Conservation (phyloP, 73 alveolate genomes). For the Diophrys sp. region DNA sequence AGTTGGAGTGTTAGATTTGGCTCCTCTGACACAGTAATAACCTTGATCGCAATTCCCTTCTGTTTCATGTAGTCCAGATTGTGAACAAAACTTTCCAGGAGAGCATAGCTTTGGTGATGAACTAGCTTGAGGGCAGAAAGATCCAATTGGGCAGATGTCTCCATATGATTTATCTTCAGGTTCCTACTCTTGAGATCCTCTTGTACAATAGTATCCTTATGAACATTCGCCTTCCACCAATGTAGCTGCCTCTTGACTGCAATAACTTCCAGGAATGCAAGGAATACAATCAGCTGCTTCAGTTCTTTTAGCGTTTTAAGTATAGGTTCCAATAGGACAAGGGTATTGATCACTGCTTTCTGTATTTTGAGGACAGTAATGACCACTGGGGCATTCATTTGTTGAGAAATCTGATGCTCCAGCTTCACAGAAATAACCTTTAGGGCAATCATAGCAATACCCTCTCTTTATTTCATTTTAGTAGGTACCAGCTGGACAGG, state of each 20-base stretch:
- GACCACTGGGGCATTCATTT: constrained; percentile 53
- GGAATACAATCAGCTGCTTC: constrained; percentile 43
- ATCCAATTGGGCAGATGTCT: constrained; percentile 49
- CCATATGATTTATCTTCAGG: neutral
- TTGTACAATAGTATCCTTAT: constrained; percentile 25
- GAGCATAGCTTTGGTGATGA: constrained; percentile 48
- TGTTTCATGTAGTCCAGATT: constrained; percentile 31
- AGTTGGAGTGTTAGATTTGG: constrained; percentile 22
- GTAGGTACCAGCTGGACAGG: constrained; percentile 50
- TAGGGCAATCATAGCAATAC: constrained; percentile 49
- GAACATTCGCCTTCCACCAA: neutral
- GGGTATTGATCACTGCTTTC: constrained; percentile 56
- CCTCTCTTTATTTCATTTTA: constrained; percentile 4
- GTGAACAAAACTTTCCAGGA: constrained; percentile 39
- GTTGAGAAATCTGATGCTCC: constrained; percentile 17
- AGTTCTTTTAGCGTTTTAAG: constrained; percentile 40
- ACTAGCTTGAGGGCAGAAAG: constrained; percentile 38
- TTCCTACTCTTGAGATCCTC: constrained; percentile 3
- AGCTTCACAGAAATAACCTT: constrained; percentile 45
- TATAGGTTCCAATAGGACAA: constrained; percentile 80
- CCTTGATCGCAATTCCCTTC: constrained; percentile 64
- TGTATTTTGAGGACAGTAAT: constrained; percentile 48
- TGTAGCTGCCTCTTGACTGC: neutral
- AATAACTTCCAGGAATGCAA: constrained; percentile 59
- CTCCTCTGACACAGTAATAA: constrained; percentile 44